Conservation (phyloP, 2,329 filamentous ascomycete species). For the Rhynchosporium secalis region DNA sequence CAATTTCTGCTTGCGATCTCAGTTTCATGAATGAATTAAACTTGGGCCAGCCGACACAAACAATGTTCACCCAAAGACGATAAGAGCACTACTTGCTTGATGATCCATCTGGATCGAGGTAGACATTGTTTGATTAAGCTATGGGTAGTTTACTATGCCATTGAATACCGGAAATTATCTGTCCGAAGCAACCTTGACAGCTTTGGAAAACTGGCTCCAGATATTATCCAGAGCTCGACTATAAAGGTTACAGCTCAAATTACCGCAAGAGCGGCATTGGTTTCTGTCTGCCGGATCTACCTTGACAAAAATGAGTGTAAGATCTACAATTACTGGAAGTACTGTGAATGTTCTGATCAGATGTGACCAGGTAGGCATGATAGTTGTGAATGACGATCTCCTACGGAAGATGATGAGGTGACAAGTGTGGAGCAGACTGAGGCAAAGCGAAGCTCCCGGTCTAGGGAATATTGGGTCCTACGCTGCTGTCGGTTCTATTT, state of each 20-base stretch:
- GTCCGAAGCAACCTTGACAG: constrained; percentile 25
- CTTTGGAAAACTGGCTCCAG: constrained; percentile 18
- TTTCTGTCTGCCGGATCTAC: constrained; percentile 30
- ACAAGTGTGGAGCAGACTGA: too few relatives aligned
- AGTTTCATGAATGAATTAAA: constrained; percentile 51
- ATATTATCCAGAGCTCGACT: constrained; percentile 26
- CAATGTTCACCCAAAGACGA: constrained; percentile 54
- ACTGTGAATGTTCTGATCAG: too few relatives aligned
- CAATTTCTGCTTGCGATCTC: constrained; percentile 31
- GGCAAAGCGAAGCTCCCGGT: too few relatives aligned
- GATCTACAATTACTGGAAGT: too few relatives aligned
- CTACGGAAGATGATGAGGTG: too few relatives aligned
- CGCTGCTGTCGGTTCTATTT: too few relatives aligned
- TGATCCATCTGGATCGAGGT: constrained; percentile 55
- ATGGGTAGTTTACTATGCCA: constrained; percentile 41
- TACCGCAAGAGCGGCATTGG: constrained; percentile 25
- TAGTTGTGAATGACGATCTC: too few relatives aligned
- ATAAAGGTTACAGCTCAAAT: constrained; percentile 21
- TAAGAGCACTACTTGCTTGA: constrained; percentile 55
- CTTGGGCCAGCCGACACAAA: constrained; percentile 57
- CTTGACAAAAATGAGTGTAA: constrained; percentile 12
- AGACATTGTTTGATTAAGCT: constrained; percentile 46
- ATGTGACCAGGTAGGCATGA: too few relatives aligned
- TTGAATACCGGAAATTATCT: constrained; percentile 38
- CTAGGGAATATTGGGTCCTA: too few relatives aligned